Evolutionary conservation across 768 basidiomycete species (phyloP).

Genomic region (Rhodotorula paludigena): DNA sequence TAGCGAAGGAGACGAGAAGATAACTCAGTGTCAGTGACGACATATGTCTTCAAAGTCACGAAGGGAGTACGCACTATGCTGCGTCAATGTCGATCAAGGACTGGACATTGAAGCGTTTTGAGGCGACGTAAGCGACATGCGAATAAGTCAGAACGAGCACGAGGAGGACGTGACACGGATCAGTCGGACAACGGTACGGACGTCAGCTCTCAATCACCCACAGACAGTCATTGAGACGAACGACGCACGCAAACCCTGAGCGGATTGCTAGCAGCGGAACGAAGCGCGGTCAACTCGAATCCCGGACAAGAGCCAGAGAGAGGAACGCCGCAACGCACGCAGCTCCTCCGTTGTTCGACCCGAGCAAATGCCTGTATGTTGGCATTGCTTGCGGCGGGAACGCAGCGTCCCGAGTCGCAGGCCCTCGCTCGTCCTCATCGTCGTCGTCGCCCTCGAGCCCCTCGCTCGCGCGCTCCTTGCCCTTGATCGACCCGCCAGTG

Average conservation of each 20-base stretch:
- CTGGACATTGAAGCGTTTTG: no score
- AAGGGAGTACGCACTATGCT: not conserved
- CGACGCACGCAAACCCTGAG: constrained; percentile 57
- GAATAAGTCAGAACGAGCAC: not conserved
- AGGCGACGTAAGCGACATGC: no score
- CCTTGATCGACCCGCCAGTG: constrained; percentile 34
- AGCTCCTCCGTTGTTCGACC: constrained; percentile 22
- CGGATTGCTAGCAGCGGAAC: constrained; percentile 54
- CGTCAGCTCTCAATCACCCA: no score
- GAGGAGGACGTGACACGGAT: not conserved
- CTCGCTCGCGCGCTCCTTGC: constrained; percentile 35
- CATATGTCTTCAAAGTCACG: not conserved
- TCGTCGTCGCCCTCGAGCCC: constrained; percentile 49
- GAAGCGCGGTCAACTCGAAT: no score
- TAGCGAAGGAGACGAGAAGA: no score
- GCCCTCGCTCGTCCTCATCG: not conserved
- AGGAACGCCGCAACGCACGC: not conserved
- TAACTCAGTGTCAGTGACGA: no score
- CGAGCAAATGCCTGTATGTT: constrained; percentile 30
- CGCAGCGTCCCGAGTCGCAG: constrained; percentile 49
- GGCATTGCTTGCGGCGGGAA: not conserved
- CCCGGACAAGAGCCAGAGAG: not conserved
- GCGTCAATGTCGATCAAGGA: not conserved
- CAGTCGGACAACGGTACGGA: no score
- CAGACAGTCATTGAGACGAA: no score